Percentiles rank a stretch among this genome's conserved stretches.
Conservation (phyloP, 306 rosid species). For the Cucurbita moschata region DNA sequence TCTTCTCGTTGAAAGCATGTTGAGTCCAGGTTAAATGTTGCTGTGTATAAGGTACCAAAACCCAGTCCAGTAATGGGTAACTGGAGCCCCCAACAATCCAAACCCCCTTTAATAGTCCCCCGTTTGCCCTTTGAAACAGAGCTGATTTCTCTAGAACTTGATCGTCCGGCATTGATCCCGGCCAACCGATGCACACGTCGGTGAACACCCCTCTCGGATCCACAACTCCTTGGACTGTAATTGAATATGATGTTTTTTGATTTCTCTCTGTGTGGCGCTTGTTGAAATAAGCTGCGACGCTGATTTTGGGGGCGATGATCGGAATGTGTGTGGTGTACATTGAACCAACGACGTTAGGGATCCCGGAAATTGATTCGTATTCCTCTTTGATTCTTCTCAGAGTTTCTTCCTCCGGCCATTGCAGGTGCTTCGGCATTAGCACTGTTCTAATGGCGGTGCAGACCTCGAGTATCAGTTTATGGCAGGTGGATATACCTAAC, state of each 20-base stretch:
- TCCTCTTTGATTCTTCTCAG: slow-evolving; percentile 39
- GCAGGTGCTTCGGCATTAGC: slow-evolving; percentile 69
- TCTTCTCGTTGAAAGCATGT: slow-evolving; percentile 85
- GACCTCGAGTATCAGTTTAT: slow-evolving; percentile 80
- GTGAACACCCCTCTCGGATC: slow-evolving; percentile 66
- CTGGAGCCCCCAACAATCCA: slow-evolving; percentile 77
- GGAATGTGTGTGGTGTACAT: slow-evolving; percentile 90
- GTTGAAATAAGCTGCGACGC: slow-evolving; percentile 77
- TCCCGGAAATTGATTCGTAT: slow-evolving; percentile 54
- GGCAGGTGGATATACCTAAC: slow-evolving; percentile 88
- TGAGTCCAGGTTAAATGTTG: slow-evolving; percentile 79
- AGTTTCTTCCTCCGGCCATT: slow-evolving; percentile 57
- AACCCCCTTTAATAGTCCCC: slow-evolving; percentile 46
- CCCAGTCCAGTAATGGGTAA: slow-evolving; percentile 83
- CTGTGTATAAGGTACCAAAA: slow-evolving; percentile 77
- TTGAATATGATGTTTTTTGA: slow-evolving; percentile 76
- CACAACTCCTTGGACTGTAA: slow-evolving; percentile 83
- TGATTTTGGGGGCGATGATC: slow-evolving; percentile 79
- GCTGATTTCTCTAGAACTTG: slow-evolving; percentile 72
- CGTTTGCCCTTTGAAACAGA: slow-evolving; percentile 53
- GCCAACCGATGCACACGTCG: slow-evolving; percentile 92
- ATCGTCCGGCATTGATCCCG: slow-evolving; percentile 90
- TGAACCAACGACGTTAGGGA: slow-evolving; percentile 80
- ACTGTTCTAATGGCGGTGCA: slow-evolving; percentile 71
- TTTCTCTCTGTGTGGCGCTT: slow-evolving; percentile 83